Evolutionary conservation across 176 grass and related monocot genomes (phyloP).

Genomic region (Carex littledalei): DNA sequence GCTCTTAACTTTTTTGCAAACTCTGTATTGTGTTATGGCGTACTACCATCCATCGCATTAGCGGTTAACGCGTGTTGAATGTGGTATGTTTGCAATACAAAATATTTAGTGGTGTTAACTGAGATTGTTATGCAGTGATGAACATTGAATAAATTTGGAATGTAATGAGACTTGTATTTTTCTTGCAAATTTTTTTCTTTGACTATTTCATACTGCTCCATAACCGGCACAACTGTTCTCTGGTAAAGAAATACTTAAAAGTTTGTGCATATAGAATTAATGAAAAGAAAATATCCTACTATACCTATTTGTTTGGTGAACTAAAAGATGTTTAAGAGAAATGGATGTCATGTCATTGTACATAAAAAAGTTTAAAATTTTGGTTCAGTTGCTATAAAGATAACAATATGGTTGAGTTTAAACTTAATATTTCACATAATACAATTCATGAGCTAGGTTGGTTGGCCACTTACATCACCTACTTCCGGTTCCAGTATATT

Average conservation of each 20-base stretch:
- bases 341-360: no score
- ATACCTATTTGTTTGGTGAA: no score
- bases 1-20: slow-evolving; percentile 3
- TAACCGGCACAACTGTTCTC: no score
- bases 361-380: no score
- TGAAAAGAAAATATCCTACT: no score
- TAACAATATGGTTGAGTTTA: no score
- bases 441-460: neutral
- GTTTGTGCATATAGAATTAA: no score
- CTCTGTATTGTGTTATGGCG: neutral
- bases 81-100: neutral
- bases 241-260: no score
- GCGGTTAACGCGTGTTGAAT: neutral
- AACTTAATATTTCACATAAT: no score
- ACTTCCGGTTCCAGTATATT: neutral
- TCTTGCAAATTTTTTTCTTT: neutral
- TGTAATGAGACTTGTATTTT: neutral
- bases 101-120: neutral
- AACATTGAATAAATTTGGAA: neutral
- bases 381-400: neutral
- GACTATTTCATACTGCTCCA: no score
- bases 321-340: no score
- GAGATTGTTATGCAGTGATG: neutral
- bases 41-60: neutral
- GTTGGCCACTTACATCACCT: neutral